These are phyloP conservation scores for Colletotrichum endophyticum DNA, from an alignment of 2,329 filamentous ascomycete species.

Conservation along the genomic window DNA sequence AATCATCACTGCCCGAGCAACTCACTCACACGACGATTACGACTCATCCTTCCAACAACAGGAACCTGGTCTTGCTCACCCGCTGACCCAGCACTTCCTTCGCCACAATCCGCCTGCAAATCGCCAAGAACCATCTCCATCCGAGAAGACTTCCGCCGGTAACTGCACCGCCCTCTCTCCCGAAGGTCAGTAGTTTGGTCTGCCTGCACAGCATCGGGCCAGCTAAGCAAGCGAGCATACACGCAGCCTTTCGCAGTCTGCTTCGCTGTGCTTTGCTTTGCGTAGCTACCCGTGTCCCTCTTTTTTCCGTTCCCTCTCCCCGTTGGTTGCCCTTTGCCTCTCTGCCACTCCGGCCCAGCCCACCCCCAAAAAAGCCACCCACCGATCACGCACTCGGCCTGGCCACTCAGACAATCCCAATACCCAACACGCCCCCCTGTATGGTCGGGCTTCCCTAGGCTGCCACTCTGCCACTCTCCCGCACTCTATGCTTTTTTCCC, in stretches of 20 bases:
- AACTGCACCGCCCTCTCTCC: conserved; percentile 5
- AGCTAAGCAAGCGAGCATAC: background rate
- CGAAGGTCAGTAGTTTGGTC: conserved; percentile 7
- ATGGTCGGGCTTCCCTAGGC: conserved; percentile 16
- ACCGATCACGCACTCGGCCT: conserved; percentile 13
- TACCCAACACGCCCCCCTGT: conserved; percentile 4
- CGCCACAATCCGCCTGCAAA: conserved; percentile 8
- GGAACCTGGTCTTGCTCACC: background rate
- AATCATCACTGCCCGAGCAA: background rate
- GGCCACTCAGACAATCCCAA: conserved; percentile 2
- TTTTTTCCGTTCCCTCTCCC: background rate
- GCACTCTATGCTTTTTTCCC: background rate
- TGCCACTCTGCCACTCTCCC: conserved; percentile 4
- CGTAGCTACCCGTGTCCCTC: background rate
- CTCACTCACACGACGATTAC: conserved; percentile 11
- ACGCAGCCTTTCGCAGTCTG: background rate
- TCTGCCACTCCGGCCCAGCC: background rate
- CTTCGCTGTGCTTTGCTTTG: background rate
- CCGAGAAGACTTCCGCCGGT: conserved; percentile 3
- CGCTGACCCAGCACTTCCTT: conserved; percentile 15
- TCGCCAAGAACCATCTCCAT: conserved; percentile 4
- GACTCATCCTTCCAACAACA: conserved; percentile 6
- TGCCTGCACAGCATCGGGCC: background rate
- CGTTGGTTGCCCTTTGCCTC: background rate
- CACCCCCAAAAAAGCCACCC: background rate